These are phyloP conservation scores for Pyrrhoderma noxium DNA, from an alignment of 1,284 basidiomycete species.

Conservation along the genomic window DNA sequence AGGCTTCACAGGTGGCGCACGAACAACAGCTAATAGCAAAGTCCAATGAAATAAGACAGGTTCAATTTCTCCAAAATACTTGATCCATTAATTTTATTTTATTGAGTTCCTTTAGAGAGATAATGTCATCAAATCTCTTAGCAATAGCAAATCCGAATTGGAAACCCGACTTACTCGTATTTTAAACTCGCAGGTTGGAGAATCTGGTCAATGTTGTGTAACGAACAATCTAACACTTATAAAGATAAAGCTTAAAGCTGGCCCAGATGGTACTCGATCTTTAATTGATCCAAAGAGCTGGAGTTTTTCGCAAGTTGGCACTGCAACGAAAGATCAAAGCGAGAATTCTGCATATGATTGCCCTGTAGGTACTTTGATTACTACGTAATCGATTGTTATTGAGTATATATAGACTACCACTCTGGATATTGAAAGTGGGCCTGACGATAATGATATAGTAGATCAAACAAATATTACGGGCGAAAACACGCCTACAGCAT, in stretches of 20 bases:
- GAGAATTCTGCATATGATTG: constrained; percentile 23
- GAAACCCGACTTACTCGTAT: constrained; percentile 25
- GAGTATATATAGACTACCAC: constrained; percentile 1
- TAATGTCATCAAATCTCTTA: constrained; percentile 30
- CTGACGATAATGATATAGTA: too few species aligned
- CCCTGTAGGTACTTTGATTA: constrained; percentile 19
- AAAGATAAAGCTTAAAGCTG: constrained; percentile 12
- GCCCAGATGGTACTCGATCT: constrained; percentile 19
- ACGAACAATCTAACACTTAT: neutral
- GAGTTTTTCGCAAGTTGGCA: constrained; percentile 26
- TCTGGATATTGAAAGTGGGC: neutral
- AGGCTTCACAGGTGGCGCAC: constrained; percentile 29
- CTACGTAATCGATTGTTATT: neutral
- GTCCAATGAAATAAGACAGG: constrained; percentile 33
- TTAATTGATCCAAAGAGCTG: constrained; percentile 29
- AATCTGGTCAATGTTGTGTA: neutral
- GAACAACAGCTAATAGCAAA: constrained; percentile 32
- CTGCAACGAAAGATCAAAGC: constrained; percentile 24
- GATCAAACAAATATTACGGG: too few species aligned
- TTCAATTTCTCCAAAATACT: constrained; percentile 18
- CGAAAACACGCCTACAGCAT: too few species aligned
- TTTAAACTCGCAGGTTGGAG: constrained; percentile 22
- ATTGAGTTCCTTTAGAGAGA: constrained; percentile 25
- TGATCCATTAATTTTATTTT: neutral
- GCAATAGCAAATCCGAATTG: constrained; percentile 27